Conservation (phyloP, 441 rosid species). For the Sinapis alba region DNA sequence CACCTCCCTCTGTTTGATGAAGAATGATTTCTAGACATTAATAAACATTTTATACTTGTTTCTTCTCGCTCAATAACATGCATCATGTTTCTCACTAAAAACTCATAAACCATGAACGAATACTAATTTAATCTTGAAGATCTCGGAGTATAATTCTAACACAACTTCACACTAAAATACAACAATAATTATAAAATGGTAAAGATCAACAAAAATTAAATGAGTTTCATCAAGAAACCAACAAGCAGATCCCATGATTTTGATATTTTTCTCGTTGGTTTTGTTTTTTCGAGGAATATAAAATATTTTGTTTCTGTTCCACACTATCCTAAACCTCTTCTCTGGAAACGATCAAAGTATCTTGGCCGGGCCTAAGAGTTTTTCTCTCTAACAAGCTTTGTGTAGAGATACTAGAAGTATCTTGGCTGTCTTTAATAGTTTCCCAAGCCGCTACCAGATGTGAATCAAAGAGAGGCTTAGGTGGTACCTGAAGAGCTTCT, state of each 20-base stretch:
- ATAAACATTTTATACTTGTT: neutral
- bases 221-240: neutral
- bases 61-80: neutral
- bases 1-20: too few species aligned
- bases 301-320: neutral
- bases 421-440: neutral
- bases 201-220: neutral
- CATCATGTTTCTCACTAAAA: neutral
- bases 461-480: slow-evolving; percentile 4
- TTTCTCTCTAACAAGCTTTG: neutral
- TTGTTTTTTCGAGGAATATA: neutral
- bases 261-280: neutral
- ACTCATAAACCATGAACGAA: neutral
- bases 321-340: neutral
- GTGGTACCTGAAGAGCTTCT: neutral
- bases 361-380: neutral
- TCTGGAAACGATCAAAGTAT: neutral
- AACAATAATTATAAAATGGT: too few species aligned
- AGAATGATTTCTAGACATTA: too few species aligned
- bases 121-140: neutral
- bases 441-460: neutral
- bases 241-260: neutral
- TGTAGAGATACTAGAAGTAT: slow-evolving; percentile 1
- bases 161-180: neutral
- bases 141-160: neutral